phyloP scores from a whole-genome alignment of 1,139 yeast genomes.

The Taphrina deformans region DNA sequence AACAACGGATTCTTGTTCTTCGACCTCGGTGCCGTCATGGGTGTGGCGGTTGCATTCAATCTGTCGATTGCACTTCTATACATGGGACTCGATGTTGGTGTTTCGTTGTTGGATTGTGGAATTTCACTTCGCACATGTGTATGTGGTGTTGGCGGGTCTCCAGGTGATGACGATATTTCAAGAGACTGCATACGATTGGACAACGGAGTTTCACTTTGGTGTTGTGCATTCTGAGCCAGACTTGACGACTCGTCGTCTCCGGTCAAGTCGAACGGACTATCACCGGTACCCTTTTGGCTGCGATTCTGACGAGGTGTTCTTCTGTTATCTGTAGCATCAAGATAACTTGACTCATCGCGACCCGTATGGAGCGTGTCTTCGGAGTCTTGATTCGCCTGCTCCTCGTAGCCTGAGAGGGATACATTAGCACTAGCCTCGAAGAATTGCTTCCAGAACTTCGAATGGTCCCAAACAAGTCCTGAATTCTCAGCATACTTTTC shows the following conservation, averaged over 20 bases:
- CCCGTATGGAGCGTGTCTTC: conserved; percentile 21
- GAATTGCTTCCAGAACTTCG: conserved; percentile 67
- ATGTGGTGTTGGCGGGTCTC: conserved; percentile 18
- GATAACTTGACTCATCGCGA: conserved; percentile 31
- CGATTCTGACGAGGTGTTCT: conserved; percentile 11
- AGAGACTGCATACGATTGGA: conserved; percentile 1
- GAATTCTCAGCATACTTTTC: conserved; percentile 59
- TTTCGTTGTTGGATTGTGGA: neutral
- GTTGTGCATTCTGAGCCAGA: neutral
- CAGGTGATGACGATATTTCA: conserved; percentile 16
- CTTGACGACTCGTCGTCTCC: conserved; percentile 33
- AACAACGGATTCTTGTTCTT: conserved; percentile 40
- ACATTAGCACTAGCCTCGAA: conserved; percentile 76
- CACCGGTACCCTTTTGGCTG: conserved; percentile 18
- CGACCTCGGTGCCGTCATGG: conserved; percentile 37
- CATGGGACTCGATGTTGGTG: conserved; percentile 20
- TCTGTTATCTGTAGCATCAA: conserved; percentile 10
- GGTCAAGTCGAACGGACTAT: conserved; percentile 23
- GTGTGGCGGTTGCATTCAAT: conserved; percentile 26
- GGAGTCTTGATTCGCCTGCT: conserved; percentile 43
- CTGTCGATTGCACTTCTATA: neutral
- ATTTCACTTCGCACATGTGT: neutral
- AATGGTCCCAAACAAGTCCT: conserved; percentile 56
- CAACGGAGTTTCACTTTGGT: conserved; percentile 4
- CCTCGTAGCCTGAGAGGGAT: conserved; percentile 60